A percentile compares a stretch with the other conserved stretches of the same genome.
phyloP scores from a whole-genome alignment of 2,329 filamentous ascomycete genomes.

The Escovopsis sp. region DNA sequence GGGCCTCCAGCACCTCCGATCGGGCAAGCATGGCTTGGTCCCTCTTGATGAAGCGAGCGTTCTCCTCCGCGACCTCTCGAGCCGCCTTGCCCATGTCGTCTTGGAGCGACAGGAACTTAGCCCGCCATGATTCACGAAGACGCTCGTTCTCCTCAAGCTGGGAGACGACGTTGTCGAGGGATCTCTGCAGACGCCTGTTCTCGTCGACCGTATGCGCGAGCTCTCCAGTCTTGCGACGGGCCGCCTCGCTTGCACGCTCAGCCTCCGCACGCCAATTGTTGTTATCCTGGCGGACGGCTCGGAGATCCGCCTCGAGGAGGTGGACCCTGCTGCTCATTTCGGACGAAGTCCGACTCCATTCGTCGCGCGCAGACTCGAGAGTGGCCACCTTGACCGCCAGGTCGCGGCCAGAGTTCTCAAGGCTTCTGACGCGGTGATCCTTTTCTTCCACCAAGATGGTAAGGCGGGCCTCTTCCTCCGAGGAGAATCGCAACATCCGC shows the following conservation, averaged over 20 bases:
- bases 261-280: constrained; percentile 47
- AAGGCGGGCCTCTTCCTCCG: constrained; percentile 58
- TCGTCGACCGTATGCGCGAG: constrained; percentile 33
- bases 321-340: constrained; percentile 42
- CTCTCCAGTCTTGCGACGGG: constrained; percentile 33
- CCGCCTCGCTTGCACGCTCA: constrained; percentile 39
- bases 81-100: constrained; percentile 71
- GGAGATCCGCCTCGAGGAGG: constrained; percentile 37
- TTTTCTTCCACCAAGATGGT: constrained; percentile 52
- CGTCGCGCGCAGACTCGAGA: constrained; percentile 51
- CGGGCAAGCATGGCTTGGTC: constrained; percentile 66
- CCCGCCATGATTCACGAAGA: constrained; percentile 68
- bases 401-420: constrained; percentile 41
- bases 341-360: constrained; percentile 34
- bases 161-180: constrained; percentile 55
- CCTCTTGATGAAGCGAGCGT: constrained; percentile 60
- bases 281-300: constrained; percentile 38
- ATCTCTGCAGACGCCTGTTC: constrained; percentile 60
- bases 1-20: constrained; percentile 64
- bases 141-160: constrained; percentile 79
- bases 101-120: constrained; percentile 73
- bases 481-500: constrained; percentile 48
- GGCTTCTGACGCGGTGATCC: constrained; percentile 46
- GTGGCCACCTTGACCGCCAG: constrained; percentile 46
- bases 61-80: constrained; percentile 68